Base-by-base conservation (phyloP, 192 early-diverging fungal genomes). In the Rhizoclosmatium sp. region DNA sequence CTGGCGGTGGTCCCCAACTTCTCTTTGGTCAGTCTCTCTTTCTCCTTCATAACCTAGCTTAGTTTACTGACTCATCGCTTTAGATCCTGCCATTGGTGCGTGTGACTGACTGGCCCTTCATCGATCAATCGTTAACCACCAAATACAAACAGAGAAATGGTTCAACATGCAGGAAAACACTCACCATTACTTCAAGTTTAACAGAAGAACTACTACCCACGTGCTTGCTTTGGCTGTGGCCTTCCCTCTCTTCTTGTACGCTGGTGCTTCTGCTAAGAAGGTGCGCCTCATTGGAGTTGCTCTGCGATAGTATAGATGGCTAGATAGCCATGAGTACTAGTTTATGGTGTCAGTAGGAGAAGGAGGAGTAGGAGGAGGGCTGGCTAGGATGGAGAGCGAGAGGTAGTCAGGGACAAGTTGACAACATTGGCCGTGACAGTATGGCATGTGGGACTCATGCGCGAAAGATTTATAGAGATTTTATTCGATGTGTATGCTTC, bases 111-210 rank as follows among this genome's bases (percentile, higher is more conserved):
- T 19, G 14, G 16, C 58, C 21, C 58, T 19, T 21, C 58, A 59
- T 19, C 31, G 31, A 31, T 31, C 31, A 31, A 39, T 47, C 39
- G 31, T n/a, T 45, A n/a, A 76, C 14, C 45, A 14, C 47, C 62
- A 21, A 49, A 23, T 65, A 9, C 7, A n/a, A 7, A 58, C 75
- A 83, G 85, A 85, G 76, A 86, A 86, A 80, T 86, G 85, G 85
- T 83, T 82, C 78, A 76, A 82, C 67, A 86, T 86, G 85, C 80
- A 83, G 78, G 85, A 86, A 59, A 84, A 84, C 78, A 81, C 82
- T 23, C 60, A 77, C 65, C 69, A 71, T 2, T 80, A 83, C 82
- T 86, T 84, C 71, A 81, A 71, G 48, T 75, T 86, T 62, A 84
- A 78, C 64, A 71, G 69, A 48, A 70, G 85, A 56, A 84, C 82